Conservation (phyloP, 352 stramenopile genomes). For the Globisporangium splendens region DNA sequence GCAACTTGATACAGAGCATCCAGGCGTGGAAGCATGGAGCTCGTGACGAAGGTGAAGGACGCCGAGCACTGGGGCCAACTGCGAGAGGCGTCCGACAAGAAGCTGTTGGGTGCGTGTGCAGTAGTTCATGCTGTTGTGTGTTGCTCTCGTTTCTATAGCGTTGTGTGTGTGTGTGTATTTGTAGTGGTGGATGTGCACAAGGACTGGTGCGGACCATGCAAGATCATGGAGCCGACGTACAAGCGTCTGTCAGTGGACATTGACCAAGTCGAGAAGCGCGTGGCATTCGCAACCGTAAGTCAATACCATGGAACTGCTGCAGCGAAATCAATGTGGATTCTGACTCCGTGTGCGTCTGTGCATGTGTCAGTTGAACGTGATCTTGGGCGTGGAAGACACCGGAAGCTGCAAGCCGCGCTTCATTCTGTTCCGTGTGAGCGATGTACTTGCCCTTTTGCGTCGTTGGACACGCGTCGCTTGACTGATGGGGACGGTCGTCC, state of each 20-base stretch:
- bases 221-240: conserved; percentile 76
- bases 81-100: conserved; percentile 56
- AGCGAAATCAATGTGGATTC: too few species aligned
- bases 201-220: conserved; percentile 69
- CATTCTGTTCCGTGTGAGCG: conserved; percentile 48
- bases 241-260: conserved; percentile 59
- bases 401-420: conserved; percentile 67
- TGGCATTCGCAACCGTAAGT: conserved; percentile 52
- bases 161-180: not conserved
- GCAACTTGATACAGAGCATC: too few species aligned
- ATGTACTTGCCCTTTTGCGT: not conserved
- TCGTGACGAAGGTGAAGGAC: conserved; percentile 55
- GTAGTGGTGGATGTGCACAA: conserved; percentile 70
- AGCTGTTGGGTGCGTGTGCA: conserved; percentile 38
- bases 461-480: not conserved
- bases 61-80: conserved; percentile 56
- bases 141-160: not conserved
- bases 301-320: not conserved
- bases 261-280: conserved; percentile 43
- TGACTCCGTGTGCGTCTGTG: not conserved
- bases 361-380: conserved; percentile 39
- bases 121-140: not conserved
- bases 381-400: conserved; percentile 43
- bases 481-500: too few species aligned
- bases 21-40: conserved; percentile 23